Base-by-base conservation (phyloP, 192 early-diverging fungal genomes). In the Spizellomyces sp. region DNA sequence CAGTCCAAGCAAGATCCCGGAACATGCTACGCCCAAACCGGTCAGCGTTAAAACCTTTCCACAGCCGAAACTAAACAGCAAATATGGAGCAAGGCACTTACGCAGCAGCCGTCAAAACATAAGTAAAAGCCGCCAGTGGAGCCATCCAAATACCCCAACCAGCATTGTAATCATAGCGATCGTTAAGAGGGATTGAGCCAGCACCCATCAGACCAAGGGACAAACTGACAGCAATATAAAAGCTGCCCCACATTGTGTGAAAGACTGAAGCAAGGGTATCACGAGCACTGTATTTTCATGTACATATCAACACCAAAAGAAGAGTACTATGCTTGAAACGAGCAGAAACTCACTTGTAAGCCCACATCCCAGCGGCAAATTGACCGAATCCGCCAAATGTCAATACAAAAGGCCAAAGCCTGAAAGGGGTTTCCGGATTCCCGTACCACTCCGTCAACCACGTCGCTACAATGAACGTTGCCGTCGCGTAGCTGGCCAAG, bases 101-200 rank as follows among this genome's bases (percentile, higher is more conserved):
- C 63, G 64, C 36, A 19, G 64, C 63, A 42, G 65, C 65, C 5
- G 71, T 67, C 17, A 67, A 42, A 45, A 74, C 45, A 54, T 60
- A 74, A 47, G 64, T 74, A 54, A 74, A n/a, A 43, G 46, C 65
- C 57, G 64, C 55, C 41, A 74, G 46, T 43, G 71, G 71, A 10
- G 63, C 71, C 71, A 74, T 74, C 71, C 71, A 74, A 45, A 74
- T 74, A 45, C 62, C 71, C 63, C 50, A 66, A 21, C 54, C 65
- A n/a, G 56, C 54, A 36, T 67, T 67, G 64, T 74, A 66, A 14
- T 45, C 58, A 58, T 67, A 74, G 52, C 71, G 71, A 54, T 21
- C 54, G 42, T 21, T n/a, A 21, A 58, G 54, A 42, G 66, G n/a
- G 41, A 66, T 48, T 42, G 61, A 42, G 19, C 52, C 48, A 48